Conservation (phyloP, 208 protist species). For the Crithidia thermophila region DNA sequence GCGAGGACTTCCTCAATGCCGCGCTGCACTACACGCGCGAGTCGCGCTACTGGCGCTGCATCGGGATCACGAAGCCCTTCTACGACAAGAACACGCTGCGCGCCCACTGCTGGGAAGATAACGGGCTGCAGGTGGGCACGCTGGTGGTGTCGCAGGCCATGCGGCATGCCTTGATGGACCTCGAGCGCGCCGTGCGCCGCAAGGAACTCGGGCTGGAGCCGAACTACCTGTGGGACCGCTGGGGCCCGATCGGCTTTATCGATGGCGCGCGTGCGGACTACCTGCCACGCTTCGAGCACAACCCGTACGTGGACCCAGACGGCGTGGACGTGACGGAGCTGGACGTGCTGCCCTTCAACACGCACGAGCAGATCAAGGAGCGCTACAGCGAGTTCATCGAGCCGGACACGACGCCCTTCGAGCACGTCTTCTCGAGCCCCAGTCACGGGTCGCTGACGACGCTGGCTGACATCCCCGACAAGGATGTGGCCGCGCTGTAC, state of each 20-base stretch:
- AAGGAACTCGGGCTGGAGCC: constrained; percentile 84
- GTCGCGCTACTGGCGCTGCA: constrained; percentile 89
- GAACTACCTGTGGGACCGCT: constrained; percentile 91
- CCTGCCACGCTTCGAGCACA: constrained; percentile 87
- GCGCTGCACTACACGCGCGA: constrained; percentile 85
- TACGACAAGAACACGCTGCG: constrained; percentile 82
- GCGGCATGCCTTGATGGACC: constrained; percentile 89
- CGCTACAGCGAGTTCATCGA: constrained; percentile 90
- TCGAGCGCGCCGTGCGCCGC: constrained; percentile 83
- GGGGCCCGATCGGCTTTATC: constrained; percentile 91
- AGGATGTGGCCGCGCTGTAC: constrained; percentile 58
- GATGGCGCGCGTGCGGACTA: constrained; percentile 83
- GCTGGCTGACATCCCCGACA: constrained; percentile 70
- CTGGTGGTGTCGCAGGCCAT: constrained; percentile 87
- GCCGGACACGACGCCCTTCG: constrained; percentile 59
- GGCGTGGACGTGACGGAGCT: constrained; percentile 91
- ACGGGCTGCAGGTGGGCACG: constrained; percentile 82
- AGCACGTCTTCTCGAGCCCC: constrained; percentile 63
- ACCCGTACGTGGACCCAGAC: constrained; percentile 89
- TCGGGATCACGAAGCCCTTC: constrained; percentile 92
- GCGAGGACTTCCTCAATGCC: constrained; percentile 64
- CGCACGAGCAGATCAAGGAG: constrained; percentile 87
- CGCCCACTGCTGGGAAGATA: constrained; percentile 89
- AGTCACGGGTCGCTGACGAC: constrained; percentile 69
- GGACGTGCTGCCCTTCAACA: constrained; percentile 88